Evolutionary conservation across 257 asterid species (phyloP), one percentile per base, ranked within the genome.

Genomic region (Sherardia arvensis): DNA sequence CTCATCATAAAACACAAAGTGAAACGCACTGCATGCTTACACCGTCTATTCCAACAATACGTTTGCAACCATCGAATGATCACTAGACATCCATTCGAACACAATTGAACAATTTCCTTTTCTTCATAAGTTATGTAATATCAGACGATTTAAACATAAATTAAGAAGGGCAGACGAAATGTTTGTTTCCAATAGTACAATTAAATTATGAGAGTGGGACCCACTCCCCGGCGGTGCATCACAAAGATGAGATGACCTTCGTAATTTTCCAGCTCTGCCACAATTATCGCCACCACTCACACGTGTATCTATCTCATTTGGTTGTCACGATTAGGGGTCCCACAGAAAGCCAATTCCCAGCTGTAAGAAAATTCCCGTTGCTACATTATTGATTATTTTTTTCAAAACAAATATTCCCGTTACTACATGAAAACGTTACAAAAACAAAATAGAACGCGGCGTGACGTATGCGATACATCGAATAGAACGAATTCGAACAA

Each of bases 331-430:
- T 0, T 23, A 0, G 15, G 51, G 76, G 64, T 0, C 84, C 78
- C 71, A 65, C 69, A 3, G 61, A 7, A 26, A 43, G 62, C 61
- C 30, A 32, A 49, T 66, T 69, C 26, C 81, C 84, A 82, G 87
- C 84, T 82, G 81, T 73, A 71, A 59, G 14, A 62, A 27, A 48
- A 48, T 49, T 57, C 65, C 56, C 12, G 17, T 56, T 26, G 28
- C 20, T 43, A 15, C 51, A 43, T 43, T n/a, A n/a, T n/a, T n/a
- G n/a, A n/a, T n/a, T n/a, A n/a, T n/a, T n/a, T n/a, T n/a, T n/a
- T n/a, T n/a, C n/a, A n/a, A n/a, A n/a, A n/a, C n/a, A n/a, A n/a
- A n/a, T n/a, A 7, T 49, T 57, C 65, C 56, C 12, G 17, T 56
- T 26, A 56, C 20, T 43, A 15, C 51, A 43, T 43, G 51, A 40